Evolutionary conservation across 1,139 yeast genomes (phyloP).

Genomic region (Blastobotrys raffinosifermentans): DNA sequence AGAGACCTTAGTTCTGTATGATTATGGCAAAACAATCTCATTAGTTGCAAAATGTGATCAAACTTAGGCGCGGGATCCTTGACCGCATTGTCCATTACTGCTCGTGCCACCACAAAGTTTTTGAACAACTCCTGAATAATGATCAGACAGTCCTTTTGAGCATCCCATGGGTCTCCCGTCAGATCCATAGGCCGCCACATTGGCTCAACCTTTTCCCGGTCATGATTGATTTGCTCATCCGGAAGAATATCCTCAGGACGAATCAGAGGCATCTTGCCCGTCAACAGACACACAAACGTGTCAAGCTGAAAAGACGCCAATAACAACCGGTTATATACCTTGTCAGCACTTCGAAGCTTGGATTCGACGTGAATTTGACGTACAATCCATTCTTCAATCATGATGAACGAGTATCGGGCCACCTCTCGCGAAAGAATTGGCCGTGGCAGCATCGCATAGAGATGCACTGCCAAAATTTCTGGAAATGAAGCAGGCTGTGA

Average conservation of each 20-base stretch:
- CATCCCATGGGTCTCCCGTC: conserved; percentile 1
- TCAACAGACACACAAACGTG: conserved; percentile 3
- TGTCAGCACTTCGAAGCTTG: neutral
- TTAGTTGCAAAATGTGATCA: conserved; percentile 2
- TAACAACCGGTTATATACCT: neutral
- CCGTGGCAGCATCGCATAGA: conserved; percentile 1
- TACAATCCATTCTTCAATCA: conserved; percentile 6
- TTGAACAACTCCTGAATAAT: conserved; percentile 3
- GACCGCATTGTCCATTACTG: conserved; percentile 3
- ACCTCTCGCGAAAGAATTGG: conserved; percentile 4
- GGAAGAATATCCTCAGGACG: conserved; percentile 6
- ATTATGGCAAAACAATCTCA: conserved; percentile 1
- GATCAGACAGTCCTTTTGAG: conserved; percentile 2
- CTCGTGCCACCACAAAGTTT: conserved; percentile 3
- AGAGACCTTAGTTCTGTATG: conserved; percentile 2
- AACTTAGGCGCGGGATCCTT: conserved; percentile 1
- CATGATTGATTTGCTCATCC: conserved; percentile 4
- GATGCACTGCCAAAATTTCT: neutral
- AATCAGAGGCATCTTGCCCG: conserved; percentile 4
- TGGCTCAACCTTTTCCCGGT: too few species aligned
- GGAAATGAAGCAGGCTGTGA: conserved; percentile 1
- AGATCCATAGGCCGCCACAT: too few species aligned
- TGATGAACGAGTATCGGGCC: conserved; percentile 2
- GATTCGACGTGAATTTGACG: neutral
- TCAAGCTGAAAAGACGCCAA: conserved; percentile 2